Evolutionary conservation across 306 rosid genomes (phyloP), one percentile per base, ranked within the genome.

Genomic region (Castanea crenata): DNA sequence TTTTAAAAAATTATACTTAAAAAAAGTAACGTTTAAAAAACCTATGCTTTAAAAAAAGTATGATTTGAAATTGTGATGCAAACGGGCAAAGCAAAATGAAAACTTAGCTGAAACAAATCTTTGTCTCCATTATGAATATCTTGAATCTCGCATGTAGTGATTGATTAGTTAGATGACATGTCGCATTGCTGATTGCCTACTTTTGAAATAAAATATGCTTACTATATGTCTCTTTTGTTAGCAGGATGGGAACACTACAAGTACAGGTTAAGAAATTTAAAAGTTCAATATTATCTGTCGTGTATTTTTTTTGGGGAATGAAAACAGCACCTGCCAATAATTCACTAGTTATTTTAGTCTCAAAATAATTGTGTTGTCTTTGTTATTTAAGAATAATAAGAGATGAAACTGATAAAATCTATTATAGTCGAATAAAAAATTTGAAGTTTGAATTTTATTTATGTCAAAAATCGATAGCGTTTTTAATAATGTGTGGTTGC

Each of bases 361-460:
- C 46, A 41, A 41, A 8, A 49, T 12, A 5, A 3, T 49, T 12
- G 15, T 46, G 54, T 3, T 49, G 0, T 49, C 12, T 49, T 49
- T 49, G 13, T 11, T 49, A 12, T 49, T 49, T 49, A 12, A 49
- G 0, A 2, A 49, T 13, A 49, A 12, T 8, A 7, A 8, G 46
- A 41, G 46, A 41, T 41, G 3, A 7, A 38, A 41, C 0, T 41
- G 12, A 8, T 41, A 41, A 41, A 41, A 41, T 41, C 1, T 41
- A 41, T 41, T 41, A 8, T 41, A 7, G 0, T 41, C 0, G 0
- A 41, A 41, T 41, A 41, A 2, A 0, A 2, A 0, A 41, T 2
- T 41, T 8, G 0, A 0, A 2, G 0, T 8, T 41, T 3, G 0
- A 41, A 41, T 41, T 41, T 41, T 41, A 8, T 41, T 8, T 41